Evolutionary conservation across 805 yeast genomes (phyloP).

Genomic region (Ascoidea rubescens): DNA sequence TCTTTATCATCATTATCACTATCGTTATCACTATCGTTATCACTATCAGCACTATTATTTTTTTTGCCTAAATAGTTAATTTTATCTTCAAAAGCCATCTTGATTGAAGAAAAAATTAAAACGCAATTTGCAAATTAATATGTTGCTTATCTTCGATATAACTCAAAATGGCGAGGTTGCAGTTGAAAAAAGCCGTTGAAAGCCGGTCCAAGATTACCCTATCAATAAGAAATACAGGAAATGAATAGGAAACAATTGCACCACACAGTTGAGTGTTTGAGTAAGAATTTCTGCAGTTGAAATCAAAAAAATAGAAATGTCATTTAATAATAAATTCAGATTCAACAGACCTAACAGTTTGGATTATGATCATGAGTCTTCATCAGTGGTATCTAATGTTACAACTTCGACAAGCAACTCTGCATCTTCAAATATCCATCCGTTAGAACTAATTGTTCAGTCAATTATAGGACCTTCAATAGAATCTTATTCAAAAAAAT

Average conservation of each 20-base stretch:
- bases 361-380: not conserved
- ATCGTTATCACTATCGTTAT: not conserved
- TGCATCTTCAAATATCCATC: conserved; percentile 5
- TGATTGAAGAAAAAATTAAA: not conserved
- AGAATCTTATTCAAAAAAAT: conserved; percentile 5
- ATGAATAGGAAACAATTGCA: not conserved
- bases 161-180: not conserved
- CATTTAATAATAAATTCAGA: not conserved
- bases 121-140: not conserved
- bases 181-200: not conserved
- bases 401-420: not conserved
- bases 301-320: too few relatives aligned
- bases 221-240: not conserved
- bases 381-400: not conserved
- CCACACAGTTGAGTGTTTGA: too few relatives aligned
- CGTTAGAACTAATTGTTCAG: conserved; percentile 9
- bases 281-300: not conserved
- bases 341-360: too few relatives aligned
- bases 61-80: not conserved
- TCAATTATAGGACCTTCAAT: conserved; percentile 7
- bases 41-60: not conserved
- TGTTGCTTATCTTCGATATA: too few relatives aligned
- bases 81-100: not conserved
- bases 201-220: not conserved
- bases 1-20: not conserved